A percentile compares a stretch with the other conserved stretches of the same genome.
Evolutionary conservation across 805 yeast genomes (phyloP).

Genomic region (Debaryomyces prosopidis): DNA sequence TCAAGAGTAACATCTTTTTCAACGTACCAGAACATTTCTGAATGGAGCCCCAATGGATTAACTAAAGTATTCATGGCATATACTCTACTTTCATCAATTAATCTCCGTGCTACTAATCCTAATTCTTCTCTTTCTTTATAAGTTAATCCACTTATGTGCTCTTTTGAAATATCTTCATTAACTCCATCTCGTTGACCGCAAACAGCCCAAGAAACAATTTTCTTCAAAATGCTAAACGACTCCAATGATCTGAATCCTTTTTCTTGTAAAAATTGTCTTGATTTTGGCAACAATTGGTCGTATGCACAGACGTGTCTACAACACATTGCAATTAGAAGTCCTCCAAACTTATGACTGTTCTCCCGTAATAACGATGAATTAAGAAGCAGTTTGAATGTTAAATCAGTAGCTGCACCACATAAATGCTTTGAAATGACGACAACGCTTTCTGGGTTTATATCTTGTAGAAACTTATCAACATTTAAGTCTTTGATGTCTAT

Average conservation of each 20-base stretch:
- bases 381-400: constrained; percentile 67
- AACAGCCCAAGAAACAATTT: constrained; percentile 87
- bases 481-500: constrained; percentile 79
- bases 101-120: constrained; percentile 69
- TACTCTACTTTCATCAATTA: constrained; percentile 73
- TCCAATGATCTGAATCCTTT: constrained; percentile 31
- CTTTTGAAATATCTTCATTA: constrained; percentile 25
- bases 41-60: constrained; percentile 36
- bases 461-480: constrained; percentile 45
- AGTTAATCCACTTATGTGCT: constrained; percentile 49
- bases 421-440: constrained; percentile 84
- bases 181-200: constrained; percentile 55
- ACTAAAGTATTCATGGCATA: constrained; percentile 39
- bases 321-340: constrained; percentile 85
- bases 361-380: constrained; percentile 28
- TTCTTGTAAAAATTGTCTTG: constrained; percentile 38
- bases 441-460: constrained; percentile 18
- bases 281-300: constrained; percentile 50
- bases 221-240: constrained; percentile 52
- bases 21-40: constrained; percentile 60
- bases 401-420: constrained; percentile 93
- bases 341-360: constrained; percentile 35
- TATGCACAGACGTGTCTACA: constrained; percentile 83
- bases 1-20: constrained; percentile 62
- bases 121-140: constrained; percentile 50